phyloP scores from a whole-genome alignment of 768 basidiomycete genomes.

The Tulasnella sp. region DNA sequence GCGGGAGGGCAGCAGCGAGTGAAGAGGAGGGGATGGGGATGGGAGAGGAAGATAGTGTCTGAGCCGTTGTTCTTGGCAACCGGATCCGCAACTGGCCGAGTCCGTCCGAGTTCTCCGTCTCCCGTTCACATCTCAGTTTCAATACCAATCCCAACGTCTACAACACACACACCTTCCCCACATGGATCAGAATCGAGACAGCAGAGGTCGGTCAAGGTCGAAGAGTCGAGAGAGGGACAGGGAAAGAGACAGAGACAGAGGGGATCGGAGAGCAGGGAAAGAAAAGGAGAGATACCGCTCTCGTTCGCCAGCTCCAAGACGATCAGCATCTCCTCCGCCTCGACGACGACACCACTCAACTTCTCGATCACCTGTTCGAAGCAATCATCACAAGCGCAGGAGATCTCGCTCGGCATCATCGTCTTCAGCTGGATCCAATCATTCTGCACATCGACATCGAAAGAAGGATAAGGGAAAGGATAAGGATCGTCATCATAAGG shows the following conservation, averaged over 20 bases:
- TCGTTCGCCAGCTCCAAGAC: neutral
- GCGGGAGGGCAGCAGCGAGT: too few relatives aligned
- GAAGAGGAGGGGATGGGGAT: too few relatives aligned
- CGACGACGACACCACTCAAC: constrained; percentile 1
- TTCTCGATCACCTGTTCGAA: constrained; percentile 7
- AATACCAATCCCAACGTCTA: too few relatives aligned
- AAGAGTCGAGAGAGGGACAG: neutral
- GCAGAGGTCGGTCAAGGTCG: neutral
- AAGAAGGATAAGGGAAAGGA: constrained; percentile 34
- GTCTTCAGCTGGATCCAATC: constrained; percentile 21
- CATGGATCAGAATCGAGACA: too few relatives aligned
- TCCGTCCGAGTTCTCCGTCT: too few relatives aligned
- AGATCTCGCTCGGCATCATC: constrained; percentile 23
- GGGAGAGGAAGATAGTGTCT: too few relatives aligned
- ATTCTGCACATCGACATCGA: constrained; percentile 27
- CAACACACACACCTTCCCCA: too few relatives aligned
- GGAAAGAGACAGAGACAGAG: neutral
- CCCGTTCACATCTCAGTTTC: too few relatives aligned
- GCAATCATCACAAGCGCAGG: neutral
- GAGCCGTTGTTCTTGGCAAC: too few relatives aligned
- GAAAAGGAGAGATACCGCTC: constrained; percentile 1
- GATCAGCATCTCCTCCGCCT: constrained; percentile 8
- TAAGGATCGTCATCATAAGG: constrained; percentile 31
- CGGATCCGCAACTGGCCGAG: too few relatives aligned
- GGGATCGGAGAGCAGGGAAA: neutral